Evolutionary conservation across 1,139 yeast species (phyloP), one percentile per base, ranked within the genome.

Genomic region (Blastobotrys illinoisensis): DNA sequence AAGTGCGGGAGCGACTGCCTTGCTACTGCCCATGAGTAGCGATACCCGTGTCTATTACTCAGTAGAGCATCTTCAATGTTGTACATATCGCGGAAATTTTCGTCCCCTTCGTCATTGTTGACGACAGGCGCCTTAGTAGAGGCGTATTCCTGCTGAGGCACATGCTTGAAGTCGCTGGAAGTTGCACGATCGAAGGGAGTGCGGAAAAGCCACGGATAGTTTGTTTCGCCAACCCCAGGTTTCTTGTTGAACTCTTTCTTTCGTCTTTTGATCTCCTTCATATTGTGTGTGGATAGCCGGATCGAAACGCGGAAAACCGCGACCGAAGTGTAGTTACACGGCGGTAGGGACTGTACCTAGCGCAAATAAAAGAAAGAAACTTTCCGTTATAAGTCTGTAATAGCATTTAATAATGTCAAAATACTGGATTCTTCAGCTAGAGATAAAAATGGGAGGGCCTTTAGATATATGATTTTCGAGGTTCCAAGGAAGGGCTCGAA

Each of bases 11-110:
- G 78, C 1, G 67, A 62, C 1, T 88, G 85, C 58, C 84, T 83
- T 0, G 96, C 91, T 9, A 83, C 79, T 67, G 97, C 88, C 36
- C 91, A 83, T 54, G 81, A 76, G 69, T 91, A 93, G 59, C 89
- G 82, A 73, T 85, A 93, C 1, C 96, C 95, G 53, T 95, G 74
- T 61, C 83, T 79, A 68, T 89, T 89, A 60, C 47, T 26, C 36
- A 45, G 16, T 26, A 52, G 16, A 4, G 54, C 46, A 26, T 52
- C 54, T 45, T 52, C 54, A 14, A 44, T 21, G 23, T n/a, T 36
- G 26, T 23, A 45, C 44, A 52, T 32, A 16, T 44, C 14, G 11
- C 50, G 53, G 18, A 40, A 47, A 21, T 19, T 21, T 13, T 21
- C 16, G n/a, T 52, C 51, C 4, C 13, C 44, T 9, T 26, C 24